Evolutionary conservation across 2,329 filamentous ascomycete genomes (phyloP).

Genomic region (Achaetomium macrosporum): DNA sequence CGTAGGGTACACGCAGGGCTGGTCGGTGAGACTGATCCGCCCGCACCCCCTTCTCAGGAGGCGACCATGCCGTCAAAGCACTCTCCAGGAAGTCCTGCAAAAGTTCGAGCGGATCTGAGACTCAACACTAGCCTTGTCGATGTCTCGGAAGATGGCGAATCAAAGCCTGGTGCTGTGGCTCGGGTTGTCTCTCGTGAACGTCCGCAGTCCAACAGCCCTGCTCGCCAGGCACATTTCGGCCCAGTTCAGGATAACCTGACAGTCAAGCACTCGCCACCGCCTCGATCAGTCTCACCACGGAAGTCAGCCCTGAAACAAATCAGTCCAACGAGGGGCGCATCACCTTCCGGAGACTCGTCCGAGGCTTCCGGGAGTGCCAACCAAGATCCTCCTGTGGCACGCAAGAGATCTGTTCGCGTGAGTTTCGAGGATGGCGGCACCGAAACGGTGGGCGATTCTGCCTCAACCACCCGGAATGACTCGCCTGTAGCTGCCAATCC

Average conservation of each 20-base stretch:
- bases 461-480: slow-evolving; percentile 33
- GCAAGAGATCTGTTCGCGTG: slow-evolving; percentile 64
- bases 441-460: slow-evolving; percentile 47
- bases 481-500: slow-evolving; percentile 37
- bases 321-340: slow-evolving; percentile 47
- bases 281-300: slow-evolving; percentile 65
- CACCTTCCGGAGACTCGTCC: slow-evolving; percentile 46
- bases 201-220: slow-evolving; percentile 54
- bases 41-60: background rate
- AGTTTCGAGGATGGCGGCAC: slow-evolving; percentile 71
- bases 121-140: background rate
- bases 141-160: slow-evolving; percentile 7
- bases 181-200: slow-evolving; percentile 28
- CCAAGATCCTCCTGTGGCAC: slow-evolving; percentile 34
- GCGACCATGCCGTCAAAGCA: background rate
- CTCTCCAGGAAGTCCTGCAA: background rate
- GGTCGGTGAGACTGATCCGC: background rate
- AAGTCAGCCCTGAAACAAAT: slow-evolving; percentile 70
- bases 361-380: slow-evolving; percentile 35
- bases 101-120: background rate
- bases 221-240: slow-evolving; percentile 62
- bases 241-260: slow-evolving; percentile 48
- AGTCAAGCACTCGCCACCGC: slow-evolving; percentile 62
- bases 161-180: slow-evolving; percentile 7
- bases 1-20: slow-evolving; percentile 24